A percentile compares a stretch with the other conserved stretches of the same genome.
These are phyloP conservation scores for Hordeum pubiflorum DNA, from an alignment of 202 grass and related monocot genomes.

Conservation along the genomic window DNA sequence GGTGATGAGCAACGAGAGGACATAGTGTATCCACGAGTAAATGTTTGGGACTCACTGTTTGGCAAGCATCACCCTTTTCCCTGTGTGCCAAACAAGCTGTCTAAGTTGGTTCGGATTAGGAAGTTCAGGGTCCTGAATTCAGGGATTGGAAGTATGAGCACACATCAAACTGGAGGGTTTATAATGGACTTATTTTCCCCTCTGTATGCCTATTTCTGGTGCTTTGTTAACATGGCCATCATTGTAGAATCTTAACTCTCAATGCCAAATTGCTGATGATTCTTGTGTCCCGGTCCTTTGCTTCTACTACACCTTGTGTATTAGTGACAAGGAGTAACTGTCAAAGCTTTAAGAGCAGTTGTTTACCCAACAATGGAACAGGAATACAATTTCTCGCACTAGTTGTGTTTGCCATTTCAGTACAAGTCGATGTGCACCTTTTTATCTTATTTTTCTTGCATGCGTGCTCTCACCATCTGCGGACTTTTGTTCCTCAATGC, in stretches of 20 bases:
- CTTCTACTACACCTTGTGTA: constrained; percentile 2
- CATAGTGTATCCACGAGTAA: not conserved
- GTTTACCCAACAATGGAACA: constrained; percentile 15
- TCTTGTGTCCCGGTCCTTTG: not conserved
- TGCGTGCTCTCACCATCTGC: not conserved
- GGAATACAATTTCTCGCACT: constrained; percentile 13
- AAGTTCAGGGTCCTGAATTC: not conserved
- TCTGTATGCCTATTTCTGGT: not conserved
- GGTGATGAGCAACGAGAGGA: not conserved
- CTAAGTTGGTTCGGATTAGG: not conserved
- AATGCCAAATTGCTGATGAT: not conserved
- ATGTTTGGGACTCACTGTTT: not conserved
- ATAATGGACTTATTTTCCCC: not conserved
- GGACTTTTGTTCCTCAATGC: constrained; percentile 37
- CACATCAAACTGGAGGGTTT: not conserved
- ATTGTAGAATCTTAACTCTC: not conserved
- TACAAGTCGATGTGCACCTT: constrained; percentile 6
- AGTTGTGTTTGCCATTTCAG: constrained; percentile 16
- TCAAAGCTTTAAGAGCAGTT: not conserved
- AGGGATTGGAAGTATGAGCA: not conserved
- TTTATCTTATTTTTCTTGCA: constrained; percentile 9
- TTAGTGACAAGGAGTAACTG: constrained; percentile 3
- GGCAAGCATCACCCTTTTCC: not conserved
- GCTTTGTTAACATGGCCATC: not conserved
- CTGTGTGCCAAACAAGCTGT: not conserved